Evolutionary conservation across 768 basidiomycete genomes (phyloP).

Genomic region (Mrakia gelida): DNA sequence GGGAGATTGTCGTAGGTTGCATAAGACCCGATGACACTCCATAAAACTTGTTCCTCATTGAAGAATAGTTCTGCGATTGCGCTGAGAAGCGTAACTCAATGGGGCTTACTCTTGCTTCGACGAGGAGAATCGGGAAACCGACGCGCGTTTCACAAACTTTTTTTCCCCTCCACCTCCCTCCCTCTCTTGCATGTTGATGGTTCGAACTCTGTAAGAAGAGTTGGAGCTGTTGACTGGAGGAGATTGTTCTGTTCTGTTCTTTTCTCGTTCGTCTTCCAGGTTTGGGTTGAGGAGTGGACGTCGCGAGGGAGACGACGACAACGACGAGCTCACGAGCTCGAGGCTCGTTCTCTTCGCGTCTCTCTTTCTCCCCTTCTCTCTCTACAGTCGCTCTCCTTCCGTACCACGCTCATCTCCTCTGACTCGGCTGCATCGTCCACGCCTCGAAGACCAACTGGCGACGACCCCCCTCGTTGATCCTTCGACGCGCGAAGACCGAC

Average conservation of each 20-base stretch:
- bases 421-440: no score
- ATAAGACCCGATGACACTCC: conserved; percentile 9
- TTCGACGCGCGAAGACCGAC: no score
- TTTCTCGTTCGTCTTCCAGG: no score
- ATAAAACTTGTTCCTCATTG: conserved; percentile 29
- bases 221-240: conserved; percentile 11
- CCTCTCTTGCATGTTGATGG: background rate
- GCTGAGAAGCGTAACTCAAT: conserved; percentile 26
- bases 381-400: no score
- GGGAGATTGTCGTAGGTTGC: background rate
- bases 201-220: background rate
- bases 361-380: no score
- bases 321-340: no score
- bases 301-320: no score
- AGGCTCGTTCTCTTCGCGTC: no score
- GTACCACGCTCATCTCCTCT: no score
- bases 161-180: background rate
- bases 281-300: no score
- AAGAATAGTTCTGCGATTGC: conserved; percentile 32
- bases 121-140: background rate
- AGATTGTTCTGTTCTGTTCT: background rate
- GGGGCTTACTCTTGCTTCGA: conserved; percentile 32
- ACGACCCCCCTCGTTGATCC: no score
- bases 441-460: no score
- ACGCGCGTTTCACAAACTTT: conserved; percentile 18